A percentile compares a stretch with the other conserved stretches of the same genome.
Evolutionary conservation across 177 flowering plant genomes (phyloP).

Genomic region (Vitis hybrid): DNA sequence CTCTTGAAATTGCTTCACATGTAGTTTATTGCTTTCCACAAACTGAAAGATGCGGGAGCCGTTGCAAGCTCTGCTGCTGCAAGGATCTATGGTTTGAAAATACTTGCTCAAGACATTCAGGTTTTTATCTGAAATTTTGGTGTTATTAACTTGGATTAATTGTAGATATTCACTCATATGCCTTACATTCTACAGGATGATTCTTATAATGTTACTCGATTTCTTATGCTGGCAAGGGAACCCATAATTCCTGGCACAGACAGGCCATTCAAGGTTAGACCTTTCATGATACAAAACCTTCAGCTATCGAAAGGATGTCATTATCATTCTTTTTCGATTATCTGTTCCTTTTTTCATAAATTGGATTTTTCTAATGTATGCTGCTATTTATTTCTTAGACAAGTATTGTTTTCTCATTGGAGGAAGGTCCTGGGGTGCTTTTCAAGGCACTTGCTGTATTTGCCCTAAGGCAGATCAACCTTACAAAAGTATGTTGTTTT

Average conservation of each 20-base stretch:
- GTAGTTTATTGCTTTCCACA: slow-evolving; percentile 69
- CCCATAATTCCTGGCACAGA: slow-evolving; percentile 83
- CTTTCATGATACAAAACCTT: neutral
- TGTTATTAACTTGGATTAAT: neutral
- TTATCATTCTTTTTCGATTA: neutral
- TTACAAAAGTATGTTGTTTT: slow-evolving; percentile 61
- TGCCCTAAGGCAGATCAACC: slow-evolving; percentile 80
- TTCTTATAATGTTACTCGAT: slow-evolving; percentile 82
- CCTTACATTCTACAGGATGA: slow-evolving; percentile 58
- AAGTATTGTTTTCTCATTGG: slow-evolving; percentile 91
- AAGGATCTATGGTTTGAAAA: slow-evolving; percentile 65
- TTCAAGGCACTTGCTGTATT: slow-evolving; percentile 94
- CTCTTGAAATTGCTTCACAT: slow-evolving; percentile 2
- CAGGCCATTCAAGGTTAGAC: slow-evolving; percentile 82
- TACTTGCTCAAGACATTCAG: slow-evolving; percentile 88
- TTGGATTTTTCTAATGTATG: slow-evolving; percentile 2
- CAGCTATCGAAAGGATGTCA: neutral
- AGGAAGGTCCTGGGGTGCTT: slow-evolving; percentile 92
- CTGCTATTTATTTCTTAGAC: slow-evolving; percentile 50
- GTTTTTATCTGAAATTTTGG: slow-evolving; percentile 29
- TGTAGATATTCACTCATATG: neutral
- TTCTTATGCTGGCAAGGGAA: slow-evolving; percentile 91
- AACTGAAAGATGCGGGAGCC: slow-evolving; percentile 80
- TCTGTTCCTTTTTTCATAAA: neutral
- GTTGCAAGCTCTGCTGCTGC: slow-evolving; percentile 90